Conservation (phyloP, 2,329 filamentous ascomycete genomes). For the Domatiomyces globalis region DNA sequence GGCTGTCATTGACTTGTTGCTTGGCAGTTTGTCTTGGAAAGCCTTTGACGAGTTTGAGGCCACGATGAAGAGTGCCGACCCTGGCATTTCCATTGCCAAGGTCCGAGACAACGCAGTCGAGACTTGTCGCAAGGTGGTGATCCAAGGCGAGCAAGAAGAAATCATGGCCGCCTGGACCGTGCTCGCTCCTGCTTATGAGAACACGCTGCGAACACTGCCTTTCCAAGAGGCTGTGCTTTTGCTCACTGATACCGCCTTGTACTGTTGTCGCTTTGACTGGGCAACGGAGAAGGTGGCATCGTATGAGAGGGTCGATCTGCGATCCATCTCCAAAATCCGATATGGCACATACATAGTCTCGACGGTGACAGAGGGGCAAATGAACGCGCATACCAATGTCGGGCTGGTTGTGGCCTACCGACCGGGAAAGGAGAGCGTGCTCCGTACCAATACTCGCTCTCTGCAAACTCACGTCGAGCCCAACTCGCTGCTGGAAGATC, state of each 20-base stretch:
- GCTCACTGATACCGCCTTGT: conserved; percentile 70
- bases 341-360: conserved; percentile 83
- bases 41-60: conserved; percentile 92
- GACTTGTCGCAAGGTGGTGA: conserved; percentile 70
- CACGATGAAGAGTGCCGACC: conserved; percentile 85
- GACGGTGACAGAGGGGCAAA: conserved; percentile 62
- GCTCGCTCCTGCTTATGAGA: conserved; percentile 57
- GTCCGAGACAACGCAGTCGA: conserved; percentile 84
- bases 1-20: conserved; percentile 81
- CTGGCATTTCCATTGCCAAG: conserved; percentile 70
- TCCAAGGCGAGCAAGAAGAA: conserved; percentile 70
- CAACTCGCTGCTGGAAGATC: conserved; percentile 9
- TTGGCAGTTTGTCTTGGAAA: conserved; percentile 70
- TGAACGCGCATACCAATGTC: conserved; percentile 65
- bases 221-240: conserved; percentile 83
- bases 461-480: conserved; percentile 45
- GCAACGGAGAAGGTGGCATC: conserved; percentile 84
- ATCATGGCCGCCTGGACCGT: conserved; percentile 83
- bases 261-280: conserved; percentile 89
- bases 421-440: conserved; percentile 54
- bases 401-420: conserved; percentile 70
- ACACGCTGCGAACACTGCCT: conserved; percentile 54
- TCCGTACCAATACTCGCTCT: conserved; percentile 73
- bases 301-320: conserved; percentile 72
- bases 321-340: conserved; percentile 57